Percentiles rank a stretch among this genome's conserved stretches.
phyloP scores from a whole-genome alignment of 768 basidiomycete species.

The Hericium alpestre region DNA sequence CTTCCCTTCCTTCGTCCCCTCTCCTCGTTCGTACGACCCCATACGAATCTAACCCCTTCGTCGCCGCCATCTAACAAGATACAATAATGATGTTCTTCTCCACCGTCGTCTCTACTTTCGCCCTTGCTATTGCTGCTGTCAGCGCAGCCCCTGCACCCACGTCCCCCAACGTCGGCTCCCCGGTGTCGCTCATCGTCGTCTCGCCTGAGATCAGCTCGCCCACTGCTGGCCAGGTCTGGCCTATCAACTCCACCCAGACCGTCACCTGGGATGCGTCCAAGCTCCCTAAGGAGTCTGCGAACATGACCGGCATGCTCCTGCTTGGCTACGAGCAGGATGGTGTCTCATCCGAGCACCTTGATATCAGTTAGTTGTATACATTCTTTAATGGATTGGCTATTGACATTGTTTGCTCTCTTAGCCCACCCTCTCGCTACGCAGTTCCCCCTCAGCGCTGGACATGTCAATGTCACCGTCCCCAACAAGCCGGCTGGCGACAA shows the following conservation, averaged over 20 bases:
- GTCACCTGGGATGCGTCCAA: conserved; percentile 3
- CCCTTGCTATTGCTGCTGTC: background rate
- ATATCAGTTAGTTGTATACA: background rate
- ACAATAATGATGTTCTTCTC: conserved; percentile 6
- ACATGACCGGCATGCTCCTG: background rate
- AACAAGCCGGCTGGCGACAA: conserved; percentile 24
- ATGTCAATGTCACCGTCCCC: conserved; percentile 30
- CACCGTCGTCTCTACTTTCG: conserved; percentile 1
- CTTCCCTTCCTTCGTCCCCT: background rate
- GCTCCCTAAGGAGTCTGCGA: background rate
- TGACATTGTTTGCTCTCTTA: conserved; percentile 10
- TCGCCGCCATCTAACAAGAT: background rate
- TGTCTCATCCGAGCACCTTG: background rate
- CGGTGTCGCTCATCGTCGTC: conserved; percentile 1
- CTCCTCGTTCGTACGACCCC: background rate
- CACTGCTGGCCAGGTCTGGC: background rate
- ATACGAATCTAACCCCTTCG: background rate
- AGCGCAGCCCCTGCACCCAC: background rate
- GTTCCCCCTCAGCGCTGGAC: conserved; percentile 30
- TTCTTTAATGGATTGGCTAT: background rate
- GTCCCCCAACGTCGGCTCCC: background rate
- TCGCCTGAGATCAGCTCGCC: background rate
- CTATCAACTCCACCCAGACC: background rate
- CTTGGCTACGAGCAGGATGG: conserved; percentile 1
- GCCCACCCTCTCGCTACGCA: conserved; percentile 33